Percentiles rank a stretch among this genome's conserved stretches.
Conservation (phyloP, 139 green algal species). For the Volvox africanus region DNA sequence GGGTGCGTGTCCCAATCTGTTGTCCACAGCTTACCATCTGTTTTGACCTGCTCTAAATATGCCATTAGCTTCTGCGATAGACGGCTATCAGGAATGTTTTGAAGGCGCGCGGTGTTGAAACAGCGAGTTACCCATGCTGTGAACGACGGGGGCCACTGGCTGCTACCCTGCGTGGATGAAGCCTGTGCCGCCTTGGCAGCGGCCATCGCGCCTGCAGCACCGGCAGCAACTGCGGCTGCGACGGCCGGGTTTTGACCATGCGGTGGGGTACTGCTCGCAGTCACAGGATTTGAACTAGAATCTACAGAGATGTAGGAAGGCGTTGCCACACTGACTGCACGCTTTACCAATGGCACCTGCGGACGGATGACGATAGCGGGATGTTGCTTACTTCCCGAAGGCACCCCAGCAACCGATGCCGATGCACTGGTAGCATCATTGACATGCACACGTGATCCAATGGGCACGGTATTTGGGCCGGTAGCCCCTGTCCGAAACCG, state of each 20-base stretch:
- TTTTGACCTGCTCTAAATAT: constrained; percentile 58
- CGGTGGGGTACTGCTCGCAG: background rate
- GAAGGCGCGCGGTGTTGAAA: constrained; percentile 49
- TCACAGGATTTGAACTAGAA: background rate
- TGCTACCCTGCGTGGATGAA: background rate
- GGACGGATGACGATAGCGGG: constrained; percentile 1
- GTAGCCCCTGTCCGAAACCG: background rate
- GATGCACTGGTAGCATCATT: background rate
- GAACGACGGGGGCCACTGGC: constrained; percentile 25
- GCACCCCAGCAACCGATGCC: background rate
- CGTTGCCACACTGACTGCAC: background rate
- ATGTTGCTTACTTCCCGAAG: background rate
- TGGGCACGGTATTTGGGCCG: constrained; percentile 10
- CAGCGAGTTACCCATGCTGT: constrained; percentile 61
- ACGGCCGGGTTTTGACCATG: background rate
- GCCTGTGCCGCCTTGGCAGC: background rate
- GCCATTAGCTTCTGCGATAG: constrained; percentile 43
- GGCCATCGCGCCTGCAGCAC: background rate
- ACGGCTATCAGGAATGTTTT: constrained; percentile 33
- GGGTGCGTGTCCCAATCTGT: constrained; percentile 53
- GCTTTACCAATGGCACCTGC: constrained; percentile 3
- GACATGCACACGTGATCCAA: background rate
- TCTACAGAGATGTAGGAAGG: constrained; percentile 38
- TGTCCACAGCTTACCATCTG: constrained; percentile 53
- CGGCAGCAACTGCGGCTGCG: background rate